Conservation (phyloP, 768 basidiomycete genomes). For the Agrocybe praecox region DNA sequence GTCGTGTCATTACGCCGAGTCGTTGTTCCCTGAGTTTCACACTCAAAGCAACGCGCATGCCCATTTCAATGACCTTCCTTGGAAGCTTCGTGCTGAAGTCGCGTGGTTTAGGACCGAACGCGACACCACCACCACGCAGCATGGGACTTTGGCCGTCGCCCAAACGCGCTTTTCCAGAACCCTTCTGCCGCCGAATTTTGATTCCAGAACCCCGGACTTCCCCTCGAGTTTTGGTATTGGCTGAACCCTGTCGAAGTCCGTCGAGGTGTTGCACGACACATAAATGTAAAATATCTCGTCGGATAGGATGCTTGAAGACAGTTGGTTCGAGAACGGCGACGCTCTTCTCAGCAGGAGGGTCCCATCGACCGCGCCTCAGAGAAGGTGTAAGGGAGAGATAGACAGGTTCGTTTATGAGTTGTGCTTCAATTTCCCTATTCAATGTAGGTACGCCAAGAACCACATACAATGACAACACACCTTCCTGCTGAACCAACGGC, state of each 20-base stretch:
- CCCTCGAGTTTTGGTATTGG: constrained; percentile 87
- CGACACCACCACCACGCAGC: constrained; percentile 88
- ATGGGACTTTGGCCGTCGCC: constrained; percentile 89
- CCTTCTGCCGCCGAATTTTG: constrained; percentile 93
- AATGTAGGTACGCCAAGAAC: not conserved
- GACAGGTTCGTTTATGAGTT: constrained; percentile 41
- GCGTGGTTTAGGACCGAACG: constrained; percentile 89
- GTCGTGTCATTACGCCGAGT: constrained; percentile 73
- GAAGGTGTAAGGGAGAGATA: constrained; percentile 66
- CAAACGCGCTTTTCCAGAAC: constrained; percentile 85
- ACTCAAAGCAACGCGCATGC: constrained; percentile 88
- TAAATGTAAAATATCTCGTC: constrained; percentile 90
- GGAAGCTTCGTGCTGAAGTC: constrained; percentile 92
- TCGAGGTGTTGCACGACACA: constrained; percentile 90
- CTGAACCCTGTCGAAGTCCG: constrained; percentile 88
- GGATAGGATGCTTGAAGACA: constrained; percentile 89
- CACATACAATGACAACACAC: constrained; percentile 11
- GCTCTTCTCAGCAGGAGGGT: constrained; percentile 39
- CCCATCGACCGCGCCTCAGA: constrained; percentile 44
- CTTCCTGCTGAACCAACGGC: constrained; percentile 15
- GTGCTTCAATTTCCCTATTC: constrained; percentile 8
- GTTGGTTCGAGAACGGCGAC: constrained; percentile 71
- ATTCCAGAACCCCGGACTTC: constrained; percentile 89
- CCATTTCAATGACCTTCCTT: constrained; percentile 92
- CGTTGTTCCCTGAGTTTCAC: constrained; percentile 75